Percentiles rank a stretch among this genome's conserved stretches.
Conservation (phyloP, 2,329 filamentous ascomycete genomes). For the Sporothrix pseudoabietina region DNA sequence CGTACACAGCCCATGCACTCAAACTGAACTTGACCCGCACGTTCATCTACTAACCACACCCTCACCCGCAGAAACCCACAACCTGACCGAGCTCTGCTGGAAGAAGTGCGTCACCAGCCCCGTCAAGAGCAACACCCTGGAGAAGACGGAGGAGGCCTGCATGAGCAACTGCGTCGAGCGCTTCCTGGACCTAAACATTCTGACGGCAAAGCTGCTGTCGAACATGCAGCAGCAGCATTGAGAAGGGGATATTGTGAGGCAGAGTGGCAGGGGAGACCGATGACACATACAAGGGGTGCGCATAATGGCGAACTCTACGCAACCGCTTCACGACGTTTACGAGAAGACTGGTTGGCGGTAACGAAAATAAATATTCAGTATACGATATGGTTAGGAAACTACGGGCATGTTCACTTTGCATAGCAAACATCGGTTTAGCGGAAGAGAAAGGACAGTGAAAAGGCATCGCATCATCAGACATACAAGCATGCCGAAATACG, state of each 20-base stretch:
- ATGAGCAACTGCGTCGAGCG: constrained; percentile 91
- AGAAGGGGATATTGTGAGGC: not conserved
- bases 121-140: constrained; percentile 72
- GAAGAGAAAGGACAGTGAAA: not conserved
- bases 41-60: not conserved
- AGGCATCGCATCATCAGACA: not conserved
- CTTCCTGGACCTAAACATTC: constrained; percentile 84
- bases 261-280: not conserved
- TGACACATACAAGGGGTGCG: too few species aligned
- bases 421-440: not conserved
- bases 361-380: not conserved
- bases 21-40: not conserved
- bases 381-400: constrained; percentile 15
- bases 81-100: constrained; percentile 78
- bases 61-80: constrained; percentile 52
- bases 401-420: not conserved
- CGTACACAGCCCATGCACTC: constrained; percentile 36
- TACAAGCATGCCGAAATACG: not conserved
- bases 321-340: not conserved
- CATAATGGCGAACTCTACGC: not conserved
- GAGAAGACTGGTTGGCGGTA: not conserved
- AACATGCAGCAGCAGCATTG: constrained; percentile 52
- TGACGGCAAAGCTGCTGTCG: constrained; percentile 84
- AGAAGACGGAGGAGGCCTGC: constrained; percentile 77
- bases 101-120: constrained; percentile 83